Percentiles rank a stretch among this genome's conserved stretches.
Conservation (phyloP, 2,329 filamentous ascomycete genomes). For the Ambrosiella xylebori region DNA sequence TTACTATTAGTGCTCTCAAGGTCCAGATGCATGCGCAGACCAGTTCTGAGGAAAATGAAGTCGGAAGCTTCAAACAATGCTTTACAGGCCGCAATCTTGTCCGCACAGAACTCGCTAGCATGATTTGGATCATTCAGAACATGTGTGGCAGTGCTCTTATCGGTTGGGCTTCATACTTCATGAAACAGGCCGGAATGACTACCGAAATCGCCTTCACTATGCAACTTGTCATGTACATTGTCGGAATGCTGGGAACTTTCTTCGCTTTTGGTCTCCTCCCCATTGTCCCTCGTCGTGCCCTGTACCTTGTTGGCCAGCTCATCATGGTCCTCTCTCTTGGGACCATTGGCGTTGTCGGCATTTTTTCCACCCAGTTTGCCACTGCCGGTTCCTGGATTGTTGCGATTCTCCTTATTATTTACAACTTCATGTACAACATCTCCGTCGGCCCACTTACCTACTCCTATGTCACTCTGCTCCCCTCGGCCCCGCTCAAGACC, state of each 20-base stretch:
- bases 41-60: constrained; percentile 12
- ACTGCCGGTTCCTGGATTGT: constrained; percentile 14
- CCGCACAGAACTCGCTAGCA: constrained; percentile 22
- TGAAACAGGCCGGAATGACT: constrained; percentile 20
- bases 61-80: constrained; percentile 24
- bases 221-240: constrained; percentile 20
- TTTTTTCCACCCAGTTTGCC: constrained; percentile 23
- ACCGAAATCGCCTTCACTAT: constrained; percentile 16
- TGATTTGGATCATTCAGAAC: constrained; percentile 19
- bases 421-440: constrained; percentile 18
- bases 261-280: constrained; percentile 23
- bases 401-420: constrained; percentile 18
- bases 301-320: constrained; percentile 26
- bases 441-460: constrained; percentile 22
- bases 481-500: constrained; percentile 20
- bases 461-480: constrained; percentile 21
- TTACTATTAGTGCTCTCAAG: constrained; percentile 15
- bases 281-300: constrained; percentile 22
- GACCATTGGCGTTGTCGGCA: constrained; percentile 23
- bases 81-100: constrained; percentile 26
- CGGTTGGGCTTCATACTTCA: constrained; percentile 23
- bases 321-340: constrained; percentile 22
- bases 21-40: constrained; percentile 8
- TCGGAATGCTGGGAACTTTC: constrained; percentile 25
- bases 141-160: constrained; percentile 19